These are phyloP conservation scores for Sungouiozyma intestinalis DNA, from an alignment of 805 yeast species.

Conservation along the genomic window DNA sequence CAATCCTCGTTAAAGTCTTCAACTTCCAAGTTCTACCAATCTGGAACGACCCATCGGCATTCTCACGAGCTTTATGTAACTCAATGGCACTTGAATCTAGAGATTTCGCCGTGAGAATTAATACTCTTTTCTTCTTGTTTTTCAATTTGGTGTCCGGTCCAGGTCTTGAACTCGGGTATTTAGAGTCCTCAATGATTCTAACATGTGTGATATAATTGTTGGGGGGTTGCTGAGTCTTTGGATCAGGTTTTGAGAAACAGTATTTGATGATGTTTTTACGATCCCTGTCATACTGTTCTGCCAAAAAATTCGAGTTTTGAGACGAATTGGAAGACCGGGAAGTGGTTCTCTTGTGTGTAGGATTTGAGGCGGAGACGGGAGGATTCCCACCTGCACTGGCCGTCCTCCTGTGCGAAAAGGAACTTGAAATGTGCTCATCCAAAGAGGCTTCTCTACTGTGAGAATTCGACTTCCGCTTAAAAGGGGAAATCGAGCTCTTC, in stretches of 20 bases:
- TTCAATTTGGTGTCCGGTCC: constrained; percentile 39
- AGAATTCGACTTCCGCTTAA: constrained; percentile 19
- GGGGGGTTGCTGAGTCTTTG: constrained; percentile 31
- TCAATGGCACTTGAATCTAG: constrained; percentile 58
- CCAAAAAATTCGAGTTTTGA: constrained; percentile 30
- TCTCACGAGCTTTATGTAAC: constrained; percentile 78
- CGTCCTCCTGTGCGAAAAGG: constrained; percentile 13
- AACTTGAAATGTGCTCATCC: constrained; percentile 15
- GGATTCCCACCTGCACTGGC: constrained; percentile 14
- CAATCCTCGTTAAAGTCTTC: constrained; percentile 51
- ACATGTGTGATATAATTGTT: constrained; percentile 70
- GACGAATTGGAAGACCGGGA: constrained; percentile 28
- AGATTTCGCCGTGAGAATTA: constrained; percentile 39
- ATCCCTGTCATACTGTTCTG: constrained; percentile 50
- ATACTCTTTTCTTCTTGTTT: constrained; percentile 50
- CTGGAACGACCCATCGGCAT: constrained; percentile 63
- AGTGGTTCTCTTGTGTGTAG: constrained; percentile 24
- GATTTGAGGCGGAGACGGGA: constrained; percentile 18
- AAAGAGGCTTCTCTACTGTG: constrained; percentile 27
- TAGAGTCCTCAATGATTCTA: constrained; percentile 62
- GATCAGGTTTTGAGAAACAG: constrained; percentile 40
- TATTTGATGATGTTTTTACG: constrained; percentile 37
- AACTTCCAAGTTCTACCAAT: constrained; percentile 90
- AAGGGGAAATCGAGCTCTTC: constrained; percentile 30
- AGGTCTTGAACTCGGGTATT: constrained; percentile 59